Conservation (phyloP, 306 rosid species). For the Trifolium dubium region DNA sequence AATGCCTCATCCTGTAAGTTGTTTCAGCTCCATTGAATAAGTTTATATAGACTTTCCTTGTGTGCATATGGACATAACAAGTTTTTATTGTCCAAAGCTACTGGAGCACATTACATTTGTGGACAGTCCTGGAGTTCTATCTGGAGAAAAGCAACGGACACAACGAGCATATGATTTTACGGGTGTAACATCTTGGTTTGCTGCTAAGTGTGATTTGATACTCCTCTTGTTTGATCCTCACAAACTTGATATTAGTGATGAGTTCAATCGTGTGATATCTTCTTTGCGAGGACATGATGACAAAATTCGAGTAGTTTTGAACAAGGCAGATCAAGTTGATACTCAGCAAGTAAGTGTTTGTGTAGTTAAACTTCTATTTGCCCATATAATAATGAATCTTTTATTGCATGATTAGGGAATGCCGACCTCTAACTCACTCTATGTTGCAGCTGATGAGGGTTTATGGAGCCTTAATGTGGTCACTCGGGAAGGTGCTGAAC, state of each 20-base stretch:
- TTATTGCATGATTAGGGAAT: constrained; percentile 3
- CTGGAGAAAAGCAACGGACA: constrained; percentile 94
- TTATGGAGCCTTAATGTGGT: constrained; percentile 98
- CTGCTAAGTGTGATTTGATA: constrained; percentile 89
- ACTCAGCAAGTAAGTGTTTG: constrained; percentile 76
- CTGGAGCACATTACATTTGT: constrained; percentile 88
- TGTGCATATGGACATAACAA: constrained; percentile 15
- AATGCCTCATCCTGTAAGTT: constrained; percentile 89
- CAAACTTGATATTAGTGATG: constrained; percentile 92
- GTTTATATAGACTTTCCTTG: constrained; percentile 8
- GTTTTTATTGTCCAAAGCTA: constrained; percentile 52
- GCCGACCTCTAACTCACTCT: constrained; percentile 21
- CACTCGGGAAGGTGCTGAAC: constrained; percentile 90
- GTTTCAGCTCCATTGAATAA: constrained; percentile 28
- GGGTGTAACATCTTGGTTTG: constrained; percentile 94
- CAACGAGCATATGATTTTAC: constrained; percentile 90
- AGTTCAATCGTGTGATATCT: constrained; percentile 90
- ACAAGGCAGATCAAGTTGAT: constrained; percentile 91
- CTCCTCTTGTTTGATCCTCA: constrained; percentile 90
- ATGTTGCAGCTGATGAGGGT: constrained; percentile 85
- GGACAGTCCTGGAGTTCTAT: constrained; percentile 93
- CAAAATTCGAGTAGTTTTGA: constrained; percentile 88
- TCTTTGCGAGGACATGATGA: constrained; percentile 91
- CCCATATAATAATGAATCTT: constrained; percentile 27
- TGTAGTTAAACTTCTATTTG: constrained; percentile 4